Conservation (phyloP, 768 basidiomycete species). For the Termitomyces heimii region DNA sequence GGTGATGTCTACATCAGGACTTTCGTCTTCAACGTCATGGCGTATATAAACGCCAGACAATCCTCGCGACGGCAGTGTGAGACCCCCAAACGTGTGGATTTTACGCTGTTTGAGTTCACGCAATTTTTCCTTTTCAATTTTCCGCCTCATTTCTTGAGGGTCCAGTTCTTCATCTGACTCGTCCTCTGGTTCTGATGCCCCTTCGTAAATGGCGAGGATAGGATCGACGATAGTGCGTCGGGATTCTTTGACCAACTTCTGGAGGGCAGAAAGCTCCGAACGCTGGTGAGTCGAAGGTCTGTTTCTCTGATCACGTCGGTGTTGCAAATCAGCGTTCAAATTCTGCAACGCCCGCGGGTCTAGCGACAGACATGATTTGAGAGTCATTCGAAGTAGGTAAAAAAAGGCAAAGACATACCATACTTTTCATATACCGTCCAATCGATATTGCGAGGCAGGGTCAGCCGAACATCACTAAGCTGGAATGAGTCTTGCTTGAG, state of each 20-base stretch:
- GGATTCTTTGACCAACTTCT: conserved; percentile 24
- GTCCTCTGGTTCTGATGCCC: conserved; percentile 29
- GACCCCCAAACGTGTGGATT: conserved; percentile 27
- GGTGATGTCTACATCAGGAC: conserved; percentile 52
- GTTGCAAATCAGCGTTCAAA: conserved; percentile 33
- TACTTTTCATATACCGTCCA: conserved; percentile 55
- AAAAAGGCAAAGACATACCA: conserved; percentile 34
- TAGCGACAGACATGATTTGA: conserved; percentile 17
- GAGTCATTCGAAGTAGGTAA: not conserved
- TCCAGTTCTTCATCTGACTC: conserved; percentile 32
- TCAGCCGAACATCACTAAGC: conserved; percentile 40
- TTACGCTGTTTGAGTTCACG: conserved; percentile 51
- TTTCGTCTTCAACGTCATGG: conserved; percentile 55
- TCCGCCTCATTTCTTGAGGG: conserved; percentile 33
- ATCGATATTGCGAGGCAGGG: conserved; percentile 45
- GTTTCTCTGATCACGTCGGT: conserved; percentile 24
- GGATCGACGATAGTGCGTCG: conserved; percentile 48
- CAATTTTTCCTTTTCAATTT: conserved; percentile 46
- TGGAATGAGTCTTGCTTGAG: conserved; percentile 14
- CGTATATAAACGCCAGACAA: conserved; percentile 44
- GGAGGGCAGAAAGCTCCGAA: conserved; percentile 14
- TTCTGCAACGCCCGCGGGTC: conserved; percentile 50
- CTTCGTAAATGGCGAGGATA: conserved; percentile 28
- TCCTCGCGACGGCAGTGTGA: conserved; percentile 23
- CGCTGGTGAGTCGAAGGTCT: conserved; percentile 6